Base-by-base conservation (phyloP, 345 rosid genomes). In the Syzygium oleosum region DNA sequence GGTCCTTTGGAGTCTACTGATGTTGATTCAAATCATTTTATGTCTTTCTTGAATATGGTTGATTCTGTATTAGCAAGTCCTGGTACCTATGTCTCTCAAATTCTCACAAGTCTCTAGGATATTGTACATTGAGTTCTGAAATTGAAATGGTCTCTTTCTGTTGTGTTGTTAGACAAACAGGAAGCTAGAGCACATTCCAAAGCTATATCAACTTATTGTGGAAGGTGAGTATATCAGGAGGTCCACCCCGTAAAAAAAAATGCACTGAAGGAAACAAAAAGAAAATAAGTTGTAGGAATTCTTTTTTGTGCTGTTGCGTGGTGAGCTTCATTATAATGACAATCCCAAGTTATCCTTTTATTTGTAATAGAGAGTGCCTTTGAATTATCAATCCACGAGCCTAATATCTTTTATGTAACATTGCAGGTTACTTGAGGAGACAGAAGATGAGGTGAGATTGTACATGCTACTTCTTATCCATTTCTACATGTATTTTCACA, bases 121-220 rank as follows among this genome's bases (percentile, higher is more conserved):
- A 38, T 73, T 38, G 83, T 73, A 73, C 12, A 38, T 73, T 73
- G 19, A 38, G 6, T 73, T 41, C 49, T 73, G 83, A 73, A 73
- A 19, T 19, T 73, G 83, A 85, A 84, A 52, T 43, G 52, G 19
- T 41, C 34, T 55, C 84, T 86, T 89, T 92, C 84, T 27, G 85
- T 46, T 91, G 84, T 84, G 29, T 83, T 90, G 61, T 85, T 91
- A 98, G 99, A 94, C 91, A 94, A 96, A 90, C 97, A 94, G 91
- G 98, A 98, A 92, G 99, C 99, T 86, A 93, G 92, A 88, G 96
- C 95, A 86, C 93, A 96, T 92, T 92, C 99, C 55, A 98, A 95
- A 89, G 98, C 93, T 73, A 92, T 98, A 86, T 92, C 99, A 87
- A 91, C 98, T 90, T 98, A 95, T 92, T 98, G 98, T 91, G 99